Evolutionary conservation across 495 filamentous ascomycete species (phyloP).

Genomic region (Tuber brumale): DNA sequence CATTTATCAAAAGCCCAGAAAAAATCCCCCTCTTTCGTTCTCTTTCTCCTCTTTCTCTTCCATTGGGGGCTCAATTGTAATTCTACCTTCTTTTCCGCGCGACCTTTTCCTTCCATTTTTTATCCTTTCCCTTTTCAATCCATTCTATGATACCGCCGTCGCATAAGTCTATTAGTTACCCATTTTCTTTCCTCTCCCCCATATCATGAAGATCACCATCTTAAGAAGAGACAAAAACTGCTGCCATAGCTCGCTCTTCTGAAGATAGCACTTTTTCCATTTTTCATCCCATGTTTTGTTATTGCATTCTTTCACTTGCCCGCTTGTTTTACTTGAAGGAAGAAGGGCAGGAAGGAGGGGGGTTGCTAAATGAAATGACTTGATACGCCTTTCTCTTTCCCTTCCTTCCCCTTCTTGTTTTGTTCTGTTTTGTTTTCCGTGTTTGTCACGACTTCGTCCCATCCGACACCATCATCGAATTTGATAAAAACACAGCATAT

Average conservation of each 20-base stretch:
- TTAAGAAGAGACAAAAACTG: neutral
- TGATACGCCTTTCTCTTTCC: neutral
- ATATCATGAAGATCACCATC: neutral
- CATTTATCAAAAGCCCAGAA: conserved; percentile 17
- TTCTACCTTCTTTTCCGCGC: neutral
- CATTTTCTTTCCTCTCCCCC: neutral
- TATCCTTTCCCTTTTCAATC: neutral
- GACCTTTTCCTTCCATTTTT: neutral
- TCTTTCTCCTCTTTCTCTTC: conserved; percentile 11
- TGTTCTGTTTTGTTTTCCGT: neutral
- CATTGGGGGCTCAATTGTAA: neutral
- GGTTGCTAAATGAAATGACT: neutral
- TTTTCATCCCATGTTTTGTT: neutral
- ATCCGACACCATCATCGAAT: neutral
- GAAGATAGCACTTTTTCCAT: neutral
- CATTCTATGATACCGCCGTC: neutral
- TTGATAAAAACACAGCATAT: neutral
- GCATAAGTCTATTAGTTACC: neutral
- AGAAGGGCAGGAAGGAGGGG: neutral
- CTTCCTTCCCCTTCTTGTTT: neutral
- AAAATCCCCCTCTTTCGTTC: conserved; percentile 22
- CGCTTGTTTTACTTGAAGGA: neutral
- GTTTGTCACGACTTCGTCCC: neutral
- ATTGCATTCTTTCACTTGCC: neutral
- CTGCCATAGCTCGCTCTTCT: neutral